Evolutionary conservation across 2,329 filamentous ascomycete species (phyloP).

Genomic region (Colletotrichum sp.): DNA sequence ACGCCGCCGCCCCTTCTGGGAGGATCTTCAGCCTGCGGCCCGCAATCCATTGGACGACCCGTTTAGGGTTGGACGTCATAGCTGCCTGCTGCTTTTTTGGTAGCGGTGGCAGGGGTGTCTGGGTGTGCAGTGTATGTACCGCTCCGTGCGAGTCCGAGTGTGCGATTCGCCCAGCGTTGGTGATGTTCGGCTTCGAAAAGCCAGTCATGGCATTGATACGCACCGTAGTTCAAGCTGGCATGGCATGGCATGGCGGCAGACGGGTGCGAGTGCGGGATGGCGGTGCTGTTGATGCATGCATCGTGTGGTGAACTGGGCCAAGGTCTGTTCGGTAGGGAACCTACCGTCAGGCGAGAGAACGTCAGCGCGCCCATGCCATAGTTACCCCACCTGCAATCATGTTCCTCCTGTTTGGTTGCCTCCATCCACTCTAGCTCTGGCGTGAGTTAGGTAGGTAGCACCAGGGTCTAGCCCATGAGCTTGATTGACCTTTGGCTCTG

Average conservation of each 20-base stretch:
- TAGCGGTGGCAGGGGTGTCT: neutral
- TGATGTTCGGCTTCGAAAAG: neutral
- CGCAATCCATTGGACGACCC: conserved; percentile 10
- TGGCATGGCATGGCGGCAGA: neutral
- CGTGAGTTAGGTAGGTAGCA: neutral
- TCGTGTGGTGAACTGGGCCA: neutral
- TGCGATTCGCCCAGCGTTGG: neutral
- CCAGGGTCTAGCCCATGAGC: conserved; percentile 4
- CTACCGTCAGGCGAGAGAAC: neutral
- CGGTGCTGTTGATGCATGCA: neutral
- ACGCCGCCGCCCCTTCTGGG: neutral
- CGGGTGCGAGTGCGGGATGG: neutral
- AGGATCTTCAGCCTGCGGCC: conserved; percentile 2
- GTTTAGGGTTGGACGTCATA: conserved; percentile 4
- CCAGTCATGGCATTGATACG: neutral
- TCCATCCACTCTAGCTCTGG: neutral
- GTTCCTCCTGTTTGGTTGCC: neutral
- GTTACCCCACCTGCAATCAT: neutral
- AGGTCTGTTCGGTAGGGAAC: neutral
- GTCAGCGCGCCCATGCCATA: neutral
- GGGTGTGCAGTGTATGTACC: neutral
- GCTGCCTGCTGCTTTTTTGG: neutral
- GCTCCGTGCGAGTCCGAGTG: neutral
- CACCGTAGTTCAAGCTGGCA: neutral
- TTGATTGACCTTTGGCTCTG: conserved; percentile 12